Evolutionary conservation across 2,329 filamentous ascomycete species (phyloP).

Genomic region (Chaetomiaceae sp.): DNA sequence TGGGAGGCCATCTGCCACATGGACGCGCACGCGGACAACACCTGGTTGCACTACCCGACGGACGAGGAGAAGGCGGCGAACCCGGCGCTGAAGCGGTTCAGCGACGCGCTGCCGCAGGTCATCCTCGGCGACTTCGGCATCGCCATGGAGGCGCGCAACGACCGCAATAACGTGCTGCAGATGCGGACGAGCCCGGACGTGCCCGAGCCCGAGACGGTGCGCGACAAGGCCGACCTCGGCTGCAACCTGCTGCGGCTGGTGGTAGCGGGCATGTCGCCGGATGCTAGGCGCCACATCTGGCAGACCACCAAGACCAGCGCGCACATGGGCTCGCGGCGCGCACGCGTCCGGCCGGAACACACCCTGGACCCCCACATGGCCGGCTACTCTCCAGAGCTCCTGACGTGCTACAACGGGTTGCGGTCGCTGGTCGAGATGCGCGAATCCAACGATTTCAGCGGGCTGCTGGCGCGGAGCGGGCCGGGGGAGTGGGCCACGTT

Average conservation of each 20-base stretch:
- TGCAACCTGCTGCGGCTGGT: background rate
- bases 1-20: conserved; percentile 14
- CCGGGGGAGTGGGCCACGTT: background rate
- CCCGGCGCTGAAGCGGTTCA: background rate
- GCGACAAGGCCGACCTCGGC: conserved; percentile 10
- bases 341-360: too few relatives aligned
- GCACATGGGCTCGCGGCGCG: too few relatives aligned
- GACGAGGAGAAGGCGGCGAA: conserved; percentile 8
- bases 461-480: background rate
- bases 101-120: conserved; percentile 11
- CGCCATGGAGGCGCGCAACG: conserved; percentile 3
- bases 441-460: background rate
- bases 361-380: background rate
- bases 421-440: background rate
- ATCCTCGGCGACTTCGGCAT: conserved; percentile 15
- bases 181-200: background rate
- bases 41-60: conserved; percentile 15
- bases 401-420: background rate
- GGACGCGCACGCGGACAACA: conserved; percentile 9
- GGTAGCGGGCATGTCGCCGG: too few relatives aligned
- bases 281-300: too few relatives aligned
- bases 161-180: background rate
- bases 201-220: conserved; percentile 5
- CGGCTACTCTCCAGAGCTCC: background rate
- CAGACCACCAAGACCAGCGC: too few relatives aligned